phyloP scores from a whole-genome alignment of 768 basidiomycete species.

The Pleurotus ostreatus region DNA sequence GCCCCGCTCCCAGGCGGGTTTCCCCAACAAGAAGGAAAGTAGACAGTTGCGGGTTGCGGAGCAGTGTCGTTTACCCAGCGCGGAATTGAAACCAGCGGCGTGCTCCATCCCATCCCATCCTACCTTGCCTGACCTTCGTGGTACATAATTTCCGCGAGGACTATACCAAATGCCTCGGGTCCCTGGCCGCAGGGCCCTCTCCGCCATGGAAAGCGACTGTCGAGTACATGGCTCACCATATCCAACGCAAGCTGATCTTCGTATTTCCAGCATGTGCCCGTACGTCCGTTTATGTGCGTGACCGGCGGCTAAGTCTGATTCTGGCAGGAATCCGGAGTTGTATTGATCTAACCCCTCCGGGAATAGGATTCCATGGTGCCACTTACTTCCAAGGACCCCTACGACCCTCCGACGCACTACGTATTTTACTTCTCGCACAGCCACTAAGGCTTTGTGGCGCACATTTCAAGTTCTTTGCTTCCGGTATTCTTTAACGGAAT shows the following conservation, averaged over 20 bases:
- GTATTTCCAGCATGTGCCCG: neutral
- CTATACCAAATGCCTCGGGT: constrained; percentile 5
- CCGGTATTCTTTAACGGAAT: constrained; percentile 9
- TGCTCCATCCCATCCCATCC: neutral
- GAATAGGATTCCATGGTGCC: constrained; percentile 4
- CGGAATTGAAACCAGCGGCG: neutral
- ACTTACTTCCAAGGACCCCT: constrained; percentile 9
- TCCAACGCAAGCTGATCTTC: neutral
- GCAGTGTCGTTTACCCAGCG: neutral
- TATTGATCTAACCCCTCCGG: neutral
- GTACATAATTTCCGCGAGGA: constrained; percentile 5
- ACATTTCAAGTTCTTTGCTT: constrained; percentile 1
- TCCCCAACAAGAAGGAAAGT: neutral
- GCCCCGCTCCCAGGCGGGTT: neutral
- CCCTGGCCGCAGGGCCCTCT: neutral
- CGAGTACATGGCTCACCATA: neutral
- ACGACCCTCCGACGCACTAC: neutral
- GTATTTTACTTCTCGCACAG: constrained; percentile 1
- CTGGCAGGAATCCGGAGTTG: constrained; percentile 7
- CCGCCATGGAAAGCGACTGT: neutral
- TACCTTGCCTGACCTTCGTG: neutral
- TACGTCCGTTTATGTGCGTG: neutral
- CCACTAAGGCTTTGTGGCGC: constrained; percentile 8
- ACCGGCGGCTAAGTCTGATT: constrained; percentile 5
- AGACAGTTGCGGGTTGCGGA: neutral